phyloP scores from a whole-genome alignment of 1,284 basidiomycete genomes.

The Sanguinoderma infundibulare region DNA sequence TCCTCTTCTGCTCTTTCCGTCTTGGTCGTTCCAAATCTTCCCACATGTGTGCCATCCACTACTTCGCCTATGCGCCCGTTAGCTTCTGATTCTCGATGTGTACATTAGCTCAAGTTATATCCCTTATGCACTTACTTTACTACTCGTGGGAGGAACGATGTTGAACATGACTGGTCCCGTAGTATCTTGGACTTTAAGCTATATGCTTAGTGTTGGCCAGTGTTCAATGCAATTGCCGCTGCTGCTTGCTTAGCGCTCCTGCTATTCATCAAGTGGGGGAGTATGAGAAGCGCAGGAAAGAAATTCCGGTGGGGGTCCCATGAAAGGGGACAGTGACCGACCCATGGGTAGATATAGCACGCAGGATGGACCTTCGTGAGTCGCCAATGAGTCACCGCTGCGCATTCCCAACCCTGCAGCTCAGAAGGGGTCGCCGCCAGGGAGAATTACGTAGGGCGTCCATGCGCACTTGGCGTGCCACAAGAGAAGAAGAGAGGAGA shows the following conservation, averaged over 20 bases:
- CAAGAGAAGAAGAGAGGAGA: background rate
- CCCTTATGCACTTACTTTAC: constrained; percentile 20
- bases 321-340: background rate
- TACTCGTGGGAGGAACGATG: constrained; percentile 23
- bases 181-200: constrained; percentile 2
- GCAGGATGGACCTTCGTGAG: background rate
- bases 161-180: constrained; percentile 24
- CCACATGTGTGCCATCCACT: constrained; percentile 13
- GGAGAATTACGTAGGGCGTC: background rate
- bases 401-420: background rate
- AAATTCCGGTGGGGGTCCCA: background rate
- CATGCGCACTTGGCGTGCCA: background rate
- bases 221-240: background rate
- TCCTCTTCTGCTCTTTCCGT: constrained; percentile 1
- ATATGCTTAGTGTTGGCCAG: constrained; percentile 2
- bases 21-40: no score
- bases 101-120: constrained; percentile 8
- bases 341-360: background rate
- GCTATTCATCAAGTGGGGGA: no score
- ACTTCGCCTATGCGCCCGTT: no score
- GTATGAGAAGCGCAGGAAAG: background rate
- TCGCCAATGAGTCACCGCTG: constrained; percentile 1
- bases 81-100: constrained; percentile 8
- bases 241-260: background rate
- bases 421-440: background rate